Base-by-base conservation (phyloP, 805 yeast species). In the Tanozyma kutaoensis region DNA sequence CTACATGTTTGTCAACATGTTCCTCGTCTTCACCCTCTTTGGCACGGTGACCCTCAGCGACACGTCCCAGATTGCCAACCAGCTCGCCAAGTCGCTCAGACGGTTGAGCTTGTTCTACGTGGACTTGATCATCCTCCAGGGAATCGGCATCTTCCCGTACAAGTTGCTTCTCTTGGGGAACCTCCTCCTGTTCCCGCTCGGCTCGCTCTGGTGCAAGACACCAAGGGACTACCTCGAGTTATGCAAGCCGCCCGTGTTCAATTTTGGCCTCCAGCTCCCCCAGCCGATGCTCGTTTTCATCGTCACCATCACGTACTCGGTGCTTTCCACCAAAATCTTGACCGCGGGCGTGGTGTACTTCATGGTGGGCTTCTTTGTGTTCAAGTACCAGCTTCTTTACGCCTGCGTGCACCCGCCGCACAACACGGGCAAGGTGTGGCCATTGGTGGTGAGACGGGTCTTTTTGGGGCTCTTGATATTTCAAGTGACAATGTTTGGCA, bases 341-440 rank as follows among this genome's bases (percentile, higher is more conserved):
- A 62, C 80, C 2, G 80, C 93, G 8, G 95, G 97, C 0, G 55
- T 85, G 30, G 59, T 77, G 1, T 88, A 91, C 50, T 88, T 88
- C 46, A 50, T 80, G 11, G 55, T 84, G 30, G 96, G 97, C 0
- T 88, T 73, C 49, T 76, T 74, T 46, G 94, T 86, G 7, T 84
- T 75, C 65, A 88, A 88, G 52, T 88, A 86, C 48, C 95, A 85
- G 50, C 59, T 88, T 33, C 58, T 91, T 37, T 88, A 82, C 48
- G 78, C 95, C 0, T 77, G 91, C 58, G 85, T 84, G 18, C 97
- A 91, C 49, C 86, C 93, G 8, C 95, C 93, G 21, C 97, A 91
- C 52, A 85, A 95, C 0, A 91, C 95, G 0, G 98, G 97, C 1
- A 80, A 79, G 45, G 93, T 88, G 1, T 88, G 96, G 97, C 94